phyloP scores from a whole-genome alignment of 257 asterid genomes.

The Nicotiana sylvestris region DNA sequence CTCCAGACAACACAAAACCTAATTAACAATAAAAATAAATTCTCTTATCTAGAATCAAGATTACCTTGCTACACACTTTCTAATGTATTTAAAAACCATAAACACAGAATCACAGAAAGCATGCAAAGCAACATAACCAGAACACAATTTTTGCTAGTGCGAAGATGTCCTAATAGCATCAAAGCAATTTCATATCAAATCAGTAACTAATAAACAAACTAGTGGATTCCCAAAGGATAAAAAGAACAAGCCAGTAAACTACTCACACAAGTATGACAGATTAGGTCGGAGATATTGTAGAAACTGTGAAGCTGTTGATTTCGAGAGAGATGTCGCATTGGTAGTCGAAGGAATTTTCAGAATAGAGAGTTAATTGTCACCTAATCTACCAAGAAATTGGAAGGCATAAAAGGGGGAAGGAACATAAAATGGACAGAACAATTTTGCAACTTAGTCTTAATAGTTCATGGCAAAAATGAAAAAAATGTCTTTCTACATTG shows the following conservation, averaged over 20 bases:
- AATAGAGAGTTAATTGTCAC: background rate
- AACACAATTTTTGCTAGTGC: background rate
- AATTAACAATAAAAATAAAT: background rate
- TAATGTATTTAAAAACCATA: background rate
- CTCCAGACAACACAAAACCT: background rate
- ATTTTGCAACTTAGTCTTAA: background rate
- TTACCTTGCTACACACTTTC: background rate
- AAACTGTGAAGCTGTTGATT: background rate
- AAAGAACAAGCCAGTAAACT: background rate
- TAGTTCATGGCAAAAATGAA: background rate
- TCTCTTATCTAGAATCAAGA: background rate
- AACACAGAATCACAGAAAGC: background rate
- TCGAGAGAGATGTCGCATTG: background rate
- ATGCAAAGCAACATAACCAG: background rate
- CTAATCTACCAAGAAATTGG: background rate
- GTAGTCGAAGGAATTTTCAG: background rate
- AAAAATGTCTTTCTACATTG: background rate
- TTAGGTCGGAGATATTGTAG: background rate
- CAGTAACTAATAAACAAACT: background rate
- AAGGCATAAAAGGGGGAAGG: background rate
- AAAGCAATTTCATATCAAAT: background rate
- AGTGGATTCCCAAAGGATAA: background rate
- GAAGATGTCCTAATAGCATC: conserved; percentile 2
- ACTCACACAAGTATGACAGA: background rate
- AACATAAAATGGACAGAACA: background rate